Evolutionary conservation across 2,329 filamentous ascomycete species (phyloP).

Genomic region (Lojkania enalia): DNA sequence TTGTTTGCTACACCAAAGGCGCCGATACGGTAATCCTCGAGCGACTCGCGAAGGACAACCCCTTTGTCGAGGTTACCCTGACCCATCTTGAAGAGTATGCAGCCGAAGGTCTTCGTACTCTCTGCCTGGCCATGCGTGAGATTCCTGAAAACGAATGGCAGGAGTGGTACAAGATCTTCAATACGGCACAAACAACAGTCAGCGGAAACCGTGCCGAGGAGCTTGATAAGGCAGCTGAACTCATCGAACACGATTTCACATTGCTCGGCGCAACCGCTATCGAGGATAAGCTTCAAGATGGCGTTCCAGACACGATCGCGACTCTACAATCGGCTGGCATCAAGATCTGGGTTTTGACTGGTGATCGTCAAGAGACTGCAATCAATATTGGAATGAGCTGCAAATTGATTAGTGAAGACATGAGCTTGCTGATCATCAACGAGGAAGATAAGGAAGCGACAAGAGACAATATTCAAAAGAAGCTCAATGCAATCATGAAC

Average conservation of each 20-base stretch:
- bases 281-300: constrained; percentile 94
- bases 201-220: constrained; percentile 91
- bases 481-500: constrained; percentile 84
- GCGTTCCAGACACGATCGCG: constrained; percentile 96
- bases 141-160: constrained; percentile 85
- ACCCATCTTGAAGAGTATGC: constrained; percentile 98
- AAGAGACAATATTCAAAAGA: constrained; percentile 87
- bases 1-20: constrained; percentile 92
- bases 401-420: constrained; percentile 96
- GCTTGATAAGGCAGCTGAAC: constrained; percentile 92
- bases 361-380: constrained; percentile 95
- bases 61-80: constrained; percentile 84
- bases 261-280: constrained; percentile 95
- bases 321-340: constrained; percentile 95
- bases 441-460: constrained; percentile 81
- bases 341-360: constrained; percentile 98
- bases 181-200: constrained; percentile 85
- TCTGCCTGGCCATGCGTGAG: constrained; percentile 94
- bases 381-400: constrained; percentile 99
- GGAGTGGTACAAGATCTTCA: constrained; percentile 85
- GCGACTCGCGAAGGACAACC: constrained; percentile 76
- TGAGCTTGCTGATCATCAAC: constrained; percentile 96
- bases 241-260: constrained; percentile 90
- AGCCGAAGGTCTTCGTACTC: constrained; percentile 89
- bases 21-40: constrained; percentile 98